Base-by-base conservation (phyloP, 2,329 filamentous ascomycete species). In the Fusarium albosuccineum region DNA sequence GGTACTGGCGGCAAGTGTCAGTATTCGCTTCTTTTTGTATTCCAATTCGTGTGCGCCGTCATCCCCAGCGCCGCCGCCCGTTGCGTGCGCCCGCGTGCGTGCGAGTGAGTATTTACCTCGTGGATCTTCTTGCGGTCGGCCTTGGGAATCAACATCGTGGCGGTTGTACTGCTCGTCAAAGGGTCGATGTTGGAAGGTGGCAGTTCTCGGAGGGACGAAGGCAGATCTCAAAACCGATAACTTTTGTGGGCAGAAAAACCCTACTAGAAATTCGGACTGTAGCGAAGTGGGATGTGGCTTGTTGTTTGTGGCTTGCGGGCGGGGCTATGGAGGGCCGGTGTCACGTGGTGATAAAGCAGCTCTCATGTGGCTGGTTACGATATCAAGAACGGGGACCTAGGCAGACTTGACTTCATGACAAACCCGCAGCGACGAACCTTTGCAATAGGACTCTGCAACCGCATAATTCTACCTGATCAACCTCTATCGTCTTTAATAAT, bases 41-140 rank as follows among this genome's bases (percentile, higher is more conserved):
- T 57, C 70, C 65, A 72, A 64, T 67, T 58, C 57, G 56, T 62
- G 42, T 45, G 44, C 22, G 53, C 41, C 54, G 22, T 33, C 46
- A 17, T 30, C 36, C 13, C 30, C 16, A 17, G 26, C 49, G 51
- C 55, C 55, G 50, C 45, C 50, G 54, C 48, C 51, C 56, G 58
- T 56, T 49, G 51, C 50, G 27, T 48, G 34, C 26, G 57, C 57
- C 3, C 22, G 22, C 22, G 4, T 49, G 51, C 26, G 57, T 57
- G 39, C 57, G 22, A 36, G 46, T 26, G 8, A 26, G 46, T 57
- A 51, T 60, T 68, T 82, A 86, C 84, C 86, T 91, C 95, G 90
- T 99, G 96, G 87, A 99, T 98, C 92, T 94, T 93, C 93, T 99
- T 99, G 88, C 97, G 94, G 88, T 99, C 96, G 85, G 93, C 92